Base-by-base conservation (phyloP, 2,329 filamentous ascomycete species). In the Emericellopsis atlantica region DNA sequence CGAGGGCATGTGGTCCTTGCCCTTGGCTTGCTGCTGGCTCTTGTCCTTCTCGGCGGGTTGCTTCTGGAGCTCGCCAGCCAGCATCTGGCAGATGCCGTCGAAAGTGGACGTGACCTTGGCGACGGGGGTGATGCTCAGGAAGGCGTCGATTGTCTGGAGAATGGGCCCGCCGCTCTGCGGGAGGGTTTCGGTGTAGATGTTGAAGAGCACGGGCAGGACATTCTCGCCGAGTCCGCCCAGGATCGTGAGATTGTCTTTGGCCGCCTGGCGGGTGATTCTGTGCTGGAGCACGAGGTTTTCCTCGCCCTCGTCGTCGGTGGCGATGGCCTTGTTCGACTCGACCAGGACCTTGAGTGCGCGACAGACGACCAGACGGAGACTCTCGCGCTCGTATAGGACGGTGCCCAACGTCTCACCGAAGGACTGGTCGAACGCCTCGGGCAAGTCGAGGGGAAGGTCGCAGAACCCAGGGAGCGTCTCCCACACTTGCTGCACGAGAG, bases 181-280 rank as follows among this genome's bases (percentile, higher is more conserved):
- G 22, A 98, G 71, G 1, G 92, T 98, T 60, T 95, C 85, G 48
- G 85, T 95, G 65, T 98, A 98, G 36, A 98, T 90, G 56, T 98
- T 98, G 71, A 98, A 96, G n/a, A 98, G 68, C 1, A 96, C 90
- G 6, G 92, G 89, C 34, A 98, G 76, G 62, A 98, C 75, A 53
- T 96, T 96, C 45, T 82, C 82, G 1, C 90, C 74, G 54, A 92
- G 89, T 1, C 68, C 67, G 14, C 85, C 79, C 11, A 98, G 69
- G 56, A 94, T 81, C n/a, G 77, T 67, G 32, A 96, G 65, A 55
- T 95, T 95, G 60, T 81, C 80, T 57, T 78, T 67, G 0, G 92
- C 90, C 32, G 79, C 70, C 4, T 69, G 74, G 56, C 83, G 88
- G 4, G 83, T 79, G 12, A 95, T 75, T 39, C 89, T 74, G 51